Conservation (phyloP, 2,329 filamentous ascomycete species). For the Phyllosticta citribraziliensis region DNA sequence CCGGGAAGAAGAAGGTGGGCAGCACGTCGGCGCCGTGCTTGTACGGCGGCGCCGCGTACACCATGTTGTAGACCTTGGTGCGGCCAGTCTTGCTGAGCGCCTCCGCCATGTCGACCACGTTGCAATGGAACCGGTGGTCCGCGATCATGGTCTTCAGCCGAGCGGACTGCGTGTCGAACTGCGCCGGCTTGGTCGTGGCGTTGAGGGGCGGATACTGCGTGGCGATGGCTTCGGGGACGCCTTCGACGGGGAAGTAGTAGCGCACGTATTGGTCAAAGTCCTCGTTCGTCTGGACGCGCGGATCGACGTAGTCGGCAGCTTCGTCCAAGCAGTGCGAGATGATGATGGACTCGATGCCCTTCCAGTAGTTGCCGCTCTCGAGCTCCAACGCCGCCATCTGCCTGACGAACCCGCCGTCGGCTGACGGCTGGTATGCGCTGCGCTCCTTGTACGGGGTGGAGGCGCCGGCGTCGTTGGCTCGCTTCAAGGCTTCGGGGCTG, state of each 20-base stretch:
- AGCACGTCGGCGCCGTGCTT: slow-evolving; percentile 34
- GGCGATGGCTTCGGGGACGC: slow-evolving; percentile 20
- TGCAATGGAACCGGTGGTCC: slow-evolving; percentile 24
- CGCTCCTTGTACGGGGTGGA: slow-evolving; percentile 14
- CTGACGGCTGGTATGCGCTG: slow-evolving; percentile 24
- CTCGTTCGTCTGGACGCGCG: slow-evolving; percentile 17
- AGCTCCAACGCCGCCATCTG: slow-evolving; percentile 26
- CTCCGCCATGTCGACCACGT: slow-evolving; percentile 26
- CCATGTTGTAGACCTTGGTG: slow-evolving; percentile 30
- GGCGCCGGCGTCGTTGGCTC: slow-evolving; percentile 17
- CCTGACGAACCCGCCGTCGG: slow-evolving; percentile 24
- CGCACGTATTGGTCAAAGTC: slow-evolving; percentile 25
- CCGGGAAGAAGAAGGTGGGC: slow-evolving; percentile 13
- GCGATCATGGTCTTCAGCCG: slow-evolving; percentile 22
- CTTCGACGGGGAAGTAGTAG: slow-evolving; percentile 1
- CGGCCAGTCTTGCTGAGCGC: slow-evolving; percentile 17
- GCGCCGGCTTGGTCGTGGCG: slow-evolving; percentile 24
- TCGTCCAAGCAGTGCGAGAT: slow-evolving; percentile 28
- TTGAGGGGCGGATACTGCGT: slow-evolving; percentile 21
- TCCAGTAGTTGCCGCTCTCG: slow-evolving; percentile 23
- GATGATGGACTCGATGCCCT: slow-evolving; percentile 21
- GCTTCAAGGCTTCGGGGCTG: slow-evolving; percentile 15
- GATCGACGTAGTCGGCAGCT: slow-evolving; percentile 20
- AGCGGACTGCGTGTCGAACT: slow-evolving; percentile 20
- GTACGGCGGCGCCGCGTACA: slow-evolving; percentile 33